Percentiles rank a stretch among this genome's conserved stretches.
phyloP scores from a whole-genome alignment of 257 asterid genomes.

The Thymus mandschuricus region DNA sequence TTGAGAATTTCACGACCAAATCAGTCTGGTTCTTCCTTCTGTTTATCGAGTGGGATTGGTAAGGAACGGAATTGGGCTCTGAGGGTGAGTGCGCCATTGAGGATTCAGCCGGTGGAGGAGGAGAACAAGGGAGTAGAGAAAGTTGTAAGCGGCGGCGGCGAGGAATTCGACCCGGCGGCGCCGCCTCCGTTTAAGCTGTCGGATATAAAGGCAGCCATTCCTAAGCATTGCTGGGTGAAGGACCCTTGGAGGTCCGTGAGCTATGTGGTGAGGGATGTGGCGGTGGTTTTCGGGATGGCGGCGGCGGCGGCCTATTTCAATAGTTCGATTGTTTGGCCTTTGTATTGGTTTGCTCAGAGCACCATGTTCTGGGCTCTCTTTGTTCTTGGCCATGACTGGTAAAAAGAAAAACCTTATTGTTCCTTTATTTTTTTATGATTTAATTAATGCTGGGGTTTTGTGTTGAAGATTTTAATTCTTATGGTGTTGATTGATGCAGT shows the following conservation, averaged over 20 bases:
- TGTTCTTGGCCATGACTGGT: conserved; percentile 99
- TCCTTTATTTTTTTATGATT: no score
- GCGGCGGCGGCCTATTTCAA: conserved; percentile 79
- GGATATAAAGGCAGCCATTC: conserved; percentile 86
- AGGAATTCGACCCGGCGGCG: conserved; percentile 70
- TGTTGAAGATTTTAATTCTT: neutral
- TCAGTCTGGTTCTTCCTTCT: conserved; percentile 32
- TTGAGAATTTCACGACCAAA: conserved; percentile 40
- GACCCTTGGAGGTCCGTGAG: conserved; percentile 89
- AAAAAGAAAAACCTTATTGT: conserved; percentile 6
- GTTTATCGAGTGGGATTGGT: conserved; percentile 31
- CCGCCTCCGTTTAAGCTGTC: conserved; percentile 84
- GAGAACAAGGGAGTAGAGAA: conserved; percentile 31
- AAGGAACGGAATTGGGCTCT: conserved; percentile 59
- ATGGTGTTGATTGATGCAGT: conserved; percentile 50
- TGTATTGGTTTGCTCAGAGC: conserved; percentile 95
- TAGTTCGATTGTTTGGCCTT: conserved; percentile 91
- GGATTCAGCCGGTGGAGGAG: conserved; percentile 51
- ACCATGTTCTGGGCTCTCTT: conserved; percentile 99
- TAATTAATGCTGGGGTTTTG: neutral
- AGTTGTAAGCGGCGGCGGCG: conserved; percentile 17
- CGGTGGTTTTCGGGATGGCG: conserved; percentile 74
- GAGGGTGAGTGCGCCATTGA: conserved; percentile 76
- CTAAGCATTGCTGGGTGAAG: conserved; percentile 97
- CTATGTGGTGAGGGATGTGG: conserved; percentile 83